Percentiles rank a stretch among this genome's conserved stretches.
phyloP scores from a whole-genome alignment of 768 basidiomycete genomes.

The Boletus edulis region DNA sequence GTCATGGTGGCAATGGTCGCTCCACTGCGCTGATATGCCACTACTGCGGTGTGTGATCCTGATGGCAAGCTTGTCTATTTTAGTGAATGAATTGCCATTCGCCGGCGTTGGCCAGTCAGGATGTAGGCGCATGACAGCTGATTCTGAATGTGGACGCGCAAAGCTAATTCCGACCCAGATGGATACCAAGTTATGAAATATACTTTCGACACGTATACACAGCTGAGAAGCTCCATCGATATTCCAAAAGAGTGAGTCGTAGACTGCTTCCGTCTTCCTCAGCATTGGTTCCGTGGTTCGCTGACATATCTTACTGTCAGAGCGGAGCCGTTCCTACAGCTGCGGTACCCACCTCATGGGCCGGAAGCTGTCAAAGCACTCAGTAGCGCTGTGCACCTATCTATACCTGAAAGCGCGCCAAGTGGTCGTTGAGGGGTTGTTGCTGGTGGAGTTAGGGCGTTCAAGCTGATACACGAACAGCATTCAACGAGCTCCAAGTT shows the following conservation, averaged over 20 bases:
- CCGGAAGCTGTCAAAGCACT: conserved; percentile 17
- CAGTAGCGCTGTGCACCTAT: not conserved
- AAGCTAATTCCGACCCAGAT: conserved; percentile 34
- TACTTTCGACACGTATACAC: conserved; percentile 55
- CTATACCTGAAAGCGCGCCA: conserved; percentile 17
- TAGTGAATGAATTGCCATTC: conserved; percentile 45
- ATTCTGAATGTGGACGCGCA: not conserved
- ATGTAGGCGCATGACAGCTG: conserved; percentile 39
- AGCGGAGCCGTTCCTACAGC: conserved; percentile 19
- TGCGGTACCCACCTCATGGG: conserved; percentile 25
- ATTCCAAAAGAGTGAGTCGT: conserved; percentile 53
- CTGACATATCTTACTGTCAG: conserved; percentile 11
- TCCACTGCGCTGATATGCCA: conserved; percentile 8
- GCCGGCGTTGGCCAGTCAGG: conserved; percentile 63
- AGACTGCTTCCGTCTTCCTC: not conserved
- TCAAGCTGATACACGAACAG: too few relatives aligned
- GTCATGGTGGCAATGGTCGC: conserved; percentile 8
- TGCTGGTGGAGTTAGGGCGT: not conserved
- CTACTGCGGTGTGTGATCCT: not conserved
- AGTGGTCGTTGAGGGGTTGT: not conserved
- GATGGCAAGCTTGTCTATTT: not conserved
- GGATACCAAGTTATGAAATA: conserved; percentile 52
- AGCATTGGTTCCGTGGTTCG: not conserved
- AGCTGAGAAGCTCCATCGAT: conserved; percentile 47
- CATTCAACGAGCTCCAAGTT: too few relatives aligned